phyloP scores from a whole-genome alignment of 345 rosid genomes.

The Salix exigua region DNA sequence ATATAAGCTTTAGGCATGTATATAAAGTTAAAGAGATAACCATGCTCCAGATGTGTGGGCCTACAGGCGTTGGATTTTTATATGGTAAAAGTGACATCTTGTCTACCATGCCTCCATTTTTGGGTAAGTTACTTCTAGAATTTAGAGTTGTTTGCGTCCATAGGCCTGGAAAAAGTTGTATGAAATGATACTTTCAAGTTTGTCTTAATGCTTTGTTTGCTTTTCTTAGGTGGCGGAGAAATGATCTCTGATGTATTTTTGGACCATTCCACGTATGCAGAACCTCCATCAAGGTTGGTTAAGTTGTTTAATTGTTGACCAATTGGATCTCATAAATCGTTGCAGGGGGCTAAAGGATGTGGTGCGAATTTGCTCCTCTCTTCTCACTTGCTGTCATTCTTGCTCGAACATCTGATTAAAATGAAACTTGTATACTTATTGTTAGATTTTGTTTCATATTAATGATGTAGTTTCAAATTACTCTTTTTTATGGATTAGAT shows the following conservation, averaged over 20 bases:
- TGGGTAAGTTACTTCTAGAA: slow-evolving; percentile 47
- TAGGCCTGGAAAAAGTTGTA: neutral
- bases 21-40: slow-evolving; percentile 53
- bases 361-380: no score
- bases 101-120: slow-evolving; percentile 85
- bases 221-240: slow-evolving; percentile 81
- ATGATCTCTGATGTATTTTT: slow-evolving; percentile 91
- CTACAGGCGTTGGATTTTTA: slow-evolving; percentile 99
- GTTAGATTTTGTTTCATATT: neutral
- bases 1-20: slow-evolving; percentile 23
- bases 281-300: slow-evolving; percentile 87
- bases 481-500: slow-evolving; percentile 42
- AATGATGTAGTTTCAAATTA: neutral
- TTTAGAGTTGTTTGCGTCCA: neutral
- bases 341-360: neutral
- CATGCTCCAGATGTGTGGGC: slow-evolving; percentile 99
- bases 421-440: neutral
- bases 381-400: neutral
- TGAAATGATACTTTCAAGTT: slow-evolving; percentile 3
- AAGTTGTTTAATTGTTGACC: neutral
- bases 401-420: neutral
- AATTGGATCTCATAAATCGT: neutral
- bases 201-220: neutral
- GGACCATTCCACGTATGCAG: slow-evolving; percentile 95
- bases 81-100: slow-evolving; percentile 75